phyloP scores from a whole-genome alignment of 208 protist genomes.

The Leishmania lainsoni region DNA sequence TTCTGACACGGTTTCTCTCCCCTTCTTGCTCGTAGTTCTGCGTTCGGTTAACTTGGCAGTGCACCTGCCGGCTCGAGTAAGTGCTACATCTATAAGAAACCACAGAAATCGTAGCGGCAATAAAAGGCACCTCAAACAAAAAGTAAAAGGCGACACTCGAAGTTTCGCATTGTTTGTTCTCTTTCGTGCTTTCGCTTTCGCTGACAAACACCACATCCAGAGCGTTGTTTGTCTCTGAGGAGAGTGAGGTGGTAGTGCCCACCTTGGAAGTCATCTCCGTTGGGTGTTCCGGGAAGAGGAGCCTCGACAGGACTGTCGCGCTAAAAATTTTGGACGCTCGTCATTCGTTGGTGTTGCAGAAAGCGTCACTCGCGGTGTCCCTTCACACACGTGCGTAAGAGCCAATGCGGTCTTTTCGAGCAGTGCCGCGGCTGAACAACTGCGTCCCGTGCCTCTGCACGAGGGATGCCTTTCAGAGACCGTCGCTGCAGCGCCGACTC shows the following conservation, averaged over 20 bases:
- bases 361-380: not conserved
- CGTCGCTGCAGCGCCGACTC: not conserved
- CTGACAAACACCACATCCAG: not conserved
- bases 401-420: constrained; percentile 1
- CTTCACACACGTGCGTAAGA: not conserved
- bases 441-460: not conserved
- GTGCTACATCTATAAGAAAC: not conserved
- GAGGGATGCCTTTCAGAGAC: too few species aligned
- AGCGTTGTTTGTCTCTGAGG: not conserved
- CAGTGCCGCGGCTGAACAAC: not conserved
- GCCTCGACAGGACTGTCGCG: not conserved
- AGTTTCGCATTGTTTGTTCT: not conserved
- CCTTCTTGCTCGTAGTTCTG: not conserved
- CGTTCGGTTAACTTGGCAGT: not conserved
- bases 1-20: not conserved
- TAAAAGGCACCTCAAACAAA: not conserved
- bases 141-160: not conserved
- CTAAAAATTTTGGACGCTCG: not conserved
- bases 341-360: not conserved
- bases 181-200: not conserved
- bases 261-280: not conserved
- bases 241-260: not conserved
- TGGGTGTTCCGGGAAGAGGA: not conserved
- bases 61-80: not conserved
- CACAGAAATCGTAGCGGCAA: not conserved